Evolutionary conservation across 352 stramenopile species (phyloP).

Genomic region (Globisporangium cystogenes): DNA sequence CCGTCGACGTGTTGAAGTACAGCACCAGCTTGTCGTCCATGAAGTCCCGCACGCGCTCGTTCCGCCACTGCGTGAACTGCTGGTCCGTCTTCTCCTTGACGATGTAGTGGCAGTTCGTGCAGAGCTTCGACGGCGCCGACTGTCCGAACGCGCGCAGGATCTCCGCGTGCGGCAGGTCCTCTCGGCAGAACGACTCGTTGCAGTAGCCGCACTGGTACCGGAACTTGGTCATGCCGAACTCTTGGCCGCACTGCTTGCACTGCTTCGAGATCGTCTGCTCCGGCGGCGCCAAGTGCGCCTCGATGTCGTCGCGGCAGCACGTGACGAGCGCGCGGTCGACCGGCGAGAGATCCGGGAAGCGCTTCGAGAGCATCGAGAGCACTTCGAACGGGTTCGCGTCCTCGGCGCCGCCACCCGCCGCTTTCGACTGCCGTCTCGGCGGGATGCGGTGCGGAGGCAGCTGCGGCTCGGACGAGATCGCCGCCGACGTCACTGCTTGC

Average conservation of each 20-base stretch:
- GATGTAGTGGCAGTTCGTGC: constrained; percentile 63
- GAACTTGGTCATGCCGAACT: constrained; percentile 84
- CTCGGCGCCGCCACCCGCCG: not conserved
- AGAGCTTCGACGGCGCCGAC: constrained; percentile 51
- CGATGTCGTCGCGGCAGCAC: constrained; percentile 50
- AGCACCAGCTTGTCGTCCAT: constrained; percentile 50
- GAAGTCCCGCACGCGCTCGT: constrained; percentile 77
- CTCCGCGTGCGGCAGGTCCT: constrained; percentile 53
- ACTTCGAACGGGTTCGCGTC: constrained; percentile 29
- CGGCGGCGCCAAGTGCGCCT: constrained; percentile 46
- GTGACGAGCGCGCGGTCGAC: constrained; percentile 68
- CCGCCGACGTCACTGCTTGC: constrained; percentile 54
- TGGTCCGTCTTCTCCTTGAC: constrained; percentile 72
- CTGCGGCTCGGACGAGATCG: constrained; percentile 45
- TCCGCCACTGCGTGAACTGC: constrained; percentile 74
- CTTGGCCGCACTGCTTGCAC: constrained; percentile 61
- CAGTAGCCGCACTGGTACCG: constrained; percentile 83
- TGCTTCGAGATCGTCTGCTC: constrained; percentile 52
- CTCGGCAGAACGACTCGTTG: constrained; percentile 69
- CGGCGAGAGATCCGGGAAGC: constrained; percentile 68
- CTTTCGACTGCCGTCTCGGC: not conserved
- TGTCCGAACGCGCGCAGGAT: constrained; percentile 68
- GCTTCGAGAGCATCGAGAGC: constrained; percentile 67
- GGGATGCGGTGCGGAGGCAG: constrained; percentile 18
- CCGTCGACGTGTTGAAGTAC: constrained; percentile 75